Evolutionary conservation across 2,329 filamentous ascomycete species (phyloP), one percentile per base, ranked within the genome.

Genomic region (Chaetomiaceae sp.): DNA sequence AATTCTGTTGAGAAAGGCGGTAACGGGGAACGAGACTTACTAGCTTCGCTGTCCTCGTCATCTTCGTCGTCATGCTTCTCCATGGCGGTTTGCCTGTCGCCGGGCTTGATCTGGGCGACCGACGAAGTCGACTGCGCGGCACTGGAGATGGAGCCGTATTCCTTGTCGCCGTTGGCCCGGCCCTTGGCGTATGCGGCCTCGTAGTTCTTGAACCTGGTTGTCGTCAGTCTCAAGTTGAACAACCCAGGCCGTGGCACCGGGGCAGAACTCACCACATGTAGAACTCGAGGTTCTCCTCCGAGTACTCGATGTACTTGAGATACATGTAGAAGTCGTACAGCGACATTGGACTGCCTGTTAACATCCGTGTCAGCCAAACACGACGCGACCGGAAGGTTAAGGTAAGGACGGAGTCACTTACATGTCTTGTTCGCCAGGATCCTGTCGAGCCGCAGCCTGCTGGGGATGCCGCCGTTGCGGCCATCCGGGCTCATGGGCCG

Each of bases 281-380:
- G 54, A 77, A 77, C 62, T 77, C 75, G 8, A 77, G 68, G 58
- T 77, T 77, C 64, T 77, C 75, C 0, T 72, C 66, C 1, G 74
- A 76, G 63, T 69, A 72, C 61, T 77, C 75, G 44, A 77, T 75
- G 59, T 77, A 71, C 62, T 75, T 76, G 45, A 77, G 65, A 54
- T 76, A 77, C 72, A 77, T 75, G 63, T 75, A 76, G 47, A 77
- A 77, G 63, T 77, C 75, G 54, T 76, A 75, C 9, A 77, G 61
- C 0, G 72, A 75, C 73, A 77, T 75, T 4, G 75, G 75, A 47
- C 72, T 75, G 57, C 72, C 72, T 75, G 43, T 44, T 4, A 34
- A 22, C 40, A 22, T 17, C 25, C 43, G 50, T 20, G 51, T 53
- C 37, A 53, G 37, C 22, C 37, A 52, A 43, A 46, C 36, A 37